Evolutionary conservation across 140 eudicot genomes (phyloP).

Genomic region (Cichorium intybus): DNA sequence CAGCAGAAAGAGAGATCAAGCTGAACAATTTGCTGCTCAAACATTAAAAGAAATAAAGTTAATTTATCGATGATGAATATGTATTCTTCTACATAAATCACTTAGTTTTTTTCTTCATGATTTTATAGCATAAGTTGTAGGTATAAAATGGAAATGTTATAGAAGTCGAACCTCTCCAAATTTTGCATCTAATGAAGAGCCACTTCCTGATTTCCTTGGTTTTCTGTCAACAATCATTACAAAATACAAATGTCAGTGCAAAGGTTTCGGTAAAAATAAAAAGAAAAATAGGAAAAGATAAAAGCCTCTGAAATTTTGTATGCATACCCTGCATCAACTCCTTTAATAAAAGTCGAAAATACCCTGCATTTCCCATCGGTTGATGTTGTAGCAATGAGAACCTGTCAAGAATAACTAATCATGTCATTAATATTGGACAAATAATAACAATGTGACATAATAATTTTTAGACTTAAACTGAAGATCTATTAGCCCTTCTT

Average conservation of each 20-base stretch:
- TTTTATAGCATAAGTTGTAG: conserved; percentile 7
- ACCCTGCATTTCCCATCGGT: conserved; percentile 97
- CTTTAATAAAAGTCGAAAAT: conserved; percentile 91
- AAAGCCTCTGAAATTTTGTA: conserved; percentile 15
- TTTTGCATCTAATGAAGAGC: conserved; percentile 66
- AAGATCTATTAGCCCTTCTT: too few species aligned
- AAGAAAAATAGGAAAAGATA: not conserved
- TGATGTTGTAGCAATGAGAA: conserved; percentile 92
- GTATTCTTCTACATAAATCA: not conserved
- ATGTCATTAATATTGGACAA: too few species aligned
- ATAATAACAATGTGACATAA: conserved; percentile 7
- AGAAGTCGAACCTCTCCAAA: conserved; percentile 79
- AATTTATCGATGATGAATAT: not conserved
- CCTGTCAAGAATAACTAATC: conserved; percentile 29
- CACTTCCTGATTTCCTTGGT: conserved; percentile 58
- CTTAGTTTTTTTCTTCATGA: not conserved
- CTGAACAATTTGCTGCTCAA: conserved; percentile 92
- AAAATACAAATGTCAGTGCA: conserved; percentile 13
- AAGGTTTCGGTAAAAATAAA: conserved; percentile 15
- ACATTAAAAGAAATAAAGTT: conserved; percentile 10
- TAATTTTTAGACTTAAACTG: too few species aligned
- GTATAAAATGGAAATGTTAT: not conserved
- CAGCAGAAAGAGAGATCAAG: conserved; percentile 94
- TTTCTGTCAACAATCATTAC: conserved; percentile 24
- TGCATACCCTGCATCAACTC: conserved; percentile 83